Evolutionary conservation across 129 eudicot species (phyloP).

Genomic region (Artemisia tridentata): DNA sequence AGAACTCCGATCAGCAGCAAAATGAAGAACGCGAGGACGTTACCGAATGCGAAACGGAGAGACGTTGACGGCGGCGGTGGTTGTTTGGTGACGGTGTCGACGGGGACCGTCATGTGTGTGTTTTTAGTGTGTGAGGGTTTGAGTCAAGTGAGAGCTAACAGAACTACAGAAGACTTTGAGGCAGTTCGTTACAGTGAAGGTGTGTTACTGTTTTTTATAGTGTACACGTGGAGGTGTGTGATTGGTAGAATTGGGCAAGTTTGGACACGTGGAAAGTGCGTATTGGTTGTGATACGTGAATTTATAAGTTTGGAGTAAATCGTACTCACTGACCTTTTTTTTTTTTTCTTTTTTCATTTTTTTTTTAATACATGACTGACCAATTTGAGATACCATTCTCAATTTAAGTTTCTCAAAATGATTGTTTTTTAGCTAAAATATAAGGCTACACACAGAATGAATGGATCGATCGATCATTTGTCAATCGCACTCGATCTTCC

Average conservation of each 20-base stretch:
- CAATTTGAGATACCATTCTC: too few species aligned
- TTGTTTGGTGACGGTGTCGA: conserved; percentile 38
- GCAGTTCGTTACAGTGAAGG: too few species aligned
- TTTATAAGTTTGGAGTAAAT: background rate
- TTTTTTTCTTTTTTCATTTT: too few species aligned
- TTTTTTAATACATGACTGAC: too few species aligned
- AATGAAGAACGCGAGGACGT: conserved; percentile 74
- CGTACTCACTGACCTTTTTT: background rate
- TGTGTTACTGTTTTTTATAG: too few species aligned
- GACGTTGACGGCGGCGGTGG: conserved; percentile 35
- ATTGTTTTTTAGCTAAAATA: too few species aligned
- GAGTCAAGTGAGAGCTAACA: conserved; percentile 22
- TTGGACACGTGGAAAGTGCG: conserved; percentile 19
- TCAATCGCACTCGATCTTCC: too few species aligned
- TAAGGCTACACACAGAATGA: too few species aligned
- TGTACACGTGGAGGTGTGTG: conserved; percentile 18
- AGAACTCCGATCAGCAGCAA: conserved; percentile 84
- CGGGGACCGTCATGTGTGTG: conserved; percentile 61
- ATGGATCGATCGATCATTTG: too few species aligned
- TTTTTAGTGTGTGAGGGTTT: conserved; percentile 21
- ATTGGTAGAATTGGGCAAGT: background rate
- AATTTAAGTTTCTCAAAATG: too few species aligned
- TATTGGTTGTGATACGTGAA: conserved; percentile 32
- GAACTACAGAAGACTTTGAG: conserved; percentile 30
- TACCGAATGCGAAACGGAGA: conserved; percentile 78